Evolutionary conservation across 2,329 filamentous ascomycete species (phyloP).

Genomic region (Stagonosporopsis vannaccii): DNA sequence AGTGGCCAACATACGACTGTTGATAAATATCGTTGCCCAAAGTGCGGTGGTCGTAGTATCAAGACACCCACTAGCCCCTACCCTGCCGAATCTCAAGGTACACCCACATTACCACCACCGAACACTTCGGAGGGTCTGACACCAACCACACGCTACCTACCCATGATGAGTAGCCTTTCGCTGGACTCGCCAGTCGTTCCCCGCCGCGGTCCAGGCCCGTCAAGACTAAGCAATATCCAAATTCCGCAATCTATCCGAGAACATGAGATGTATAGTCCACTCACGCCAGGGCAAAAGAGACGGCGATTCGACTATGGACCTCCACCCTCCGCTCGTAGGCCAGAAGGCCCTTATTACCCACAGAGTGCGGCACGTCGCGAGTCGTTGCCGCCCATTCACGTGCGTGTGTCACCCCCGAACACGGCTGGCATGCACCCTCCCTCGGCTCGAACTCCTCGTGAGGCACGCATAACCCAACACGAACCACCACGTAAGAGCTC

Average conservation of each 20-base stretch:
- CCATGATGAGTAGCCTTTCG: slow-evolving; percentile 52
- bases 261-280: slow-evolving; percentile 37
- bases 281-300: slow-evolving; percentile 46
- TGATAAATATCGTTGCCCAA: slow-evolving; percentile 66
- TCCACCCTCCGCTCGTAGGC: slow-evolving; percentile 63
- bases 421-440: slow-evolving; percentile 44
- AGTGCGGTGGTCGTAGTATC: slow-evolving; percentile 74
- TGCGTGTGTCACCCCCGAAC: slow-evolving; percentile 42
- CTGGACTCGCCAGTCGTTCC: slow-evolving; percentile 42
- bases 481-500: slow-evolving; percentile 18
- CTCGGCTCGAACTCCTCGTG: slow-evolving; percentile 38
- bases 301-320: slow-evolving; percentile 44
- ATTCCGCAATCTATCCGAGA: slow-evolving; percentile 32
- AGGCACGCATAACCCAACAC: slow-evolving; percentile 18
- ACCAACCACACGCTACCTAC: slow-evolving; percentile 44
- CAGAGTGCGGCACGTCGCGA: slow-evolving; percentile 37
- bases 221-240: slow-evolving; percentile 40
- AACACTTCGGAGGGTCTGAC: slow-evolving; percentile 42
- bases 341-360: slow-evolving; percentile 56
- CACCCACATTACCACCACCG: slow-evolving; percentile 51
- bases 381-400: slow-evolving; percentile 44
- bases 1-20: slow-evolving; percentile 45
- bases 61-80: slow-evolving; percentile 67
- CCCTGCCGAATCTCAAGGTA: slow-evolving; percentile 51
- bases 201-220: slow-evolving; percentile 33